Evolutionary conservation across 495 filamentous ascomycete species (phyloP).

Genomic region (Neurospora sp.): DNA sequence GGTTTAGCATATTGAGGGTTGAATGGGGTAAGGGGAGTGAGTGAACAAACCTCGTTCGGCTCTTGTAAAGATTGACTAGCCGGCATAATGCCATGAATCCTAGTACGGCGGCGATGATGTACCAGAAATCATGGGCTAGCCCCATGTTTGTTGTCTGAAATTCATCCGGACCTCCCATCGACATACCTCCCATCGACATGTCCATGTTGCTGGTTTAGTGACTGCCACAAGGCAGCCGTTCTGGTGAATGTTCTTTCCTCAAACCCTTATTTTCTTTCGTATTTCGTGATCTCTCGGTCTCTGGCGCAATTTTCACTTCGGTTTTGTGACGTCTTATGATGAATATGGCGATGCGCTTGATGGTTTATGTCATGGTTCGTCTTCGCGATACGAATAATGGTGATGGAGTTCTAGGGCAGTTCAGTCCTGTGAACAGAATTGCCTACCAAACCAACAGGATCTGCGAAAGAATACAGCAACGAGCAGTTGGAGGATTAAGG

Average conservation of each 20-base stretch:
- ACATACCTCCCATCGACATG: neutral
- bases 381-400: neutral
- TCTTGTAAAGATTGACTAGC: constrained; percentile 27
- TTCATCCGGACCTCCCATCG: constrained; percentile 8
- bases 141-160: constrained; percentile 29
- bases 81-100: constrained; percentile 26
- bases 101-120: constrained; percentile 34
- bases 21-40: neutral
- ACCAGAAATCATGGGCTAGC: constrained; percentile 40
- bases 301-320: neutral
- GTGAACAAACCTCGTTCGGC: constrained; percentile 21
- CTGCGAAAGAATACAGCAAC: neutral
- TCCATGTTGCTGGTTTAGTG: neutral
- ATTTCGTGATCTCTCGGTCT: neutral
- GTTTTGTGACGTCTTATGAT: neutral
- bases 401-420: neutral
- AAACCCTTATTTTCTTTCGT: neutral
- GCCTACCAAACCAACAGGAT: neutral
- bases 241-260: neutral
- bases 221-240: neutral
- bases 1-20: neutral
- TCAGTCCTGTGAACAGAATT: neutral
- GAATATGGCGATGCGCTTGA: neutral
- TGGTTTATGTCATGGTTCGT: neutral
- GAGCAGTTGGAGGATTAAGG: neutral